phyloP scores from a whole-genome alignment of 2,329 filamentous ascomycete genomes.

The Cordyceps militaris region DNA sequence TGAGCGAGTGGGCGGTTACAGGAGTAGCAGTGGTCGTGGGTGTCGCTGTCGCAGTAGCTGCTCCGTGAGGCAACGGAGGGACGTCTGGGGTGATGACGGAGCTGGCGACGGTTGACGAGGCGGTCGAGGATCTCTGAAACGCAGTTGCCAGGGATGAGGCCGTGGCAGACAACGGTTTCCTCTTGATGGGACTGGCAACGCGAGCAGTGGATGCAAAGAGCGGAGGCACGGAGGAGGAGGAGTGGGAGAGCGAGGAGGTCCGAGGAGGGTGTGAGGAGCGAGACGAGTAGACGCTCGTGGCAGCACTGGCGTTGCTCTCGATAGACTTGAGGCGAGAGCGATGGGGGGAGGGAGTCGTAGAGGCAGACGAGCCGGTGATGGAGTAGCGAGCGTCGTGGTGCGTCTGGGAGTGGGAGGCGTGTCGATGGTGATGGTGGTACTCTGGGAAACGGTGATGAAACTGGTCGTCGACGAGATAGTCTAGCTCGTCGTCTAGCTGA shows the following conservation, averaged over 20 bases:
- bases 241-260: conserved; percentile 10
- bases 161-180: conserved; percentile 53
- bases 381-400: conserved; percentile 3
- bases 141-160: conserved; percentile 45
- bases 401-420: not conserved
- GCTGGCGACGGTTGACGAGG: conserved; percentile 16
- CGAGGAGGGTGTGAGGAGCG: conserved; percentile 22
- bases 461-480: conserved; percentile 3
- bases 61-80: conserved; percentile 2
- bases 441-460: conserved; percentile 5
- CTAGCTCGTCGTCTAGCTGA: conserved; percentile 1
- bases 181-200: conserved; percentile 37
- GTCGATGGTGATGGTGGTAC: conserved; percentile 8
- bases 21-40: not conserved
- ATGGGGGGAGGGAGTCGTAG: not conserved
- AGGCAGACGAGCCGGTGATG: not conserved
- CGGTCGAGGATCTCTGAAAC: conserved; percentile 21
- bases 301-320: conserved; percentile 14
- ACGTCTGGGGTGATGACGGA: conserved; percentile 12
- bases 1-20: not conserved
- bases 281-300: conserved; percentile 16
- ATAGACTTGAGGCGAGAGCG: conserved; percentile 9
- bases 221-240: conserved; percentile 11
- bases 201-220: conserved; percentile 9
- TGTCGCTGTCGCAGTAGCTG: not conserved